Percentiles rank a stretch among this genome's conserved stretches.
These are phyloP conservation scores for Meyerozyma guilliermondii DNA, from an alignment of 1,139 yeast species.

Conservation along the genomic window DNA sequence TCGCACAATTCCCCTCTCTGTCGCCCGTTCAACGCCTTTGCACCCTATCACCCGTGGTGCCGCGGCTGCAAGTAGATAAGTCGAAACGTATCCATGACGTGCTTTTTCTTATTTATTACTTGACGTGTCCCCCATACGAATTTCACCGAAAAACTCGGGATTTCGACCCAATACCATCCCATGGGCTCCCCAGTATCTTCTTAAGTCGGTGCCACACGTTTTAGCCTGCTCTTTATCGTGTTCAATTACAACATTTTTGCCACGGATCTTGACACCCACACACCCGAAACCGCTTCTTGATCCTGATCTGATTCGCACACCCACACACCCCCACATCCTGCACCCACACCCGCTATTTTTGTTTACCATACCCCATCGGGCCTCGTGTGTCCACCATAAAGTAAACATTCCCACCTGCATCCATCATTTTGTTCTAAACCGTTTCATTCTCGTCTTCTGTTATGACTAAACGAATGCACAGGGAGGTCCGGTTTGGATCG, in stretches of 20 bases:
- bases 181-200: too few species aligned
- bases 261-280: background rate
- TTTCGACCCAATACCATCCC: too few species aligned
- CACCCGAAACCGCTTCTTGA: background rate
- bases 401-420: background rate
- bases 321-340: background rate
- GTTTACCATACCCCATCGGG: constrained; percentile 1
- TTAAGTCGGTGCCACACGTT: too few species aligned
- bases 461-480: constrained; percentile 27
- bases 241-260: background rate
- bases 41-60: background rate
- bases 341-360: too few species aligned
- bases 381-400: background rate
- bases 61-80: too few species aligned
- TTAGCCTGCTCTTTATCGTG: too few species aligned
- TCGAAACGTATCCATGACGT: too few species aligned
- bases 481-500: constrained; percentile 75
- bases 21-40: background rate
- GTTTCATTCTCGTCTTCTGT: background rate
- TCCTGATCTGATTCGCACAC: background rate
- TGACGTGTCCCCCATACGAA: too few species aligned
- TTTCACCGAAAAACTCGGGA: too few species aligned
- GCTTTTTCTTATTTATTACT: too few species aligned
- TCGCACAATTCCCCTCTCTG: background rate
- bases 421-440: background rate